phyloP scores from a whole-genome alignment of 768 basidiomycete genomes.

The Lactarius tabidus region DNA sequence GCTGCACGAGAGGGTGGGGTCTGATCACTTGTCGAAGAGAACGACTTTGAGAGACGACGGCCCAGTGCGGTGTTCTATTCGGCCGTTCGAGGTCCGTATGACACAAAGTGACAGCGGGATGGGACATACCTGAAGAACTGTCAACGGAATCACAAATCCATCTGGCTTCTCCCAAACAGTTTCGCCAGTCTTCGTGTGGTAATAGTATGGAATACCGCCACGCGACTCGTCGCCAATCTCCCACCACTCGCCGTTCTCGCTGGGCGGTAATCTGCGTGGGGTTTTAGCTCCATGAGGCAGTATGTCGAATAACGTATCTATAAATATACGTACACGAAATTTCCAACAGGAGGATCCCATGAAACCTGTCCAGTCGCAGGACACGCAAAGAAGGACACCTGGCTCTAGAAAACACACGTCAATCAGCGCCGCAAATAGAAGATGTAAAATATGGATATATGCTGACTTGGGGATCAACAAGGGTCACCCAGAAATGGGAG shows the following conservation, averaged over 20 bases:
- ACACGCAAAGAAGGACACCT: slow-evolving; percentile 81
- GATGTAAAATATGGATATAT: slow-evolving; percentile 10
- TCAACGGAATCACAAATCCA: slow-evolving; percentile 88
- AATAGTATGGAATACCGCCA: slow-evolving; percentile 86
- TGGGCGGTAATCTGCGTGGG: slow-evolving; percentile 69
- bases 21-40: slow-evolving; percentile 28
- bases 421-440: slow-evolving; percentile 7
- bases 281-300: slow-evolving; percentile 12
- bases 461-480: slow-evolving; percentile 84
- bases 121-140: slow-evolving; percentile 69
- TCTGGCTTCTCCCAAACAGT: slow-evolving; percentile 91
- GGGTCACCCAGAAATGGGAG: slow-evolving; percentile 91
- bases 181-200: slow-evolving; percentile 87
- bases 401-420: slow-evolving; percentile 45
- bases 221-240: slow-evolving; percentile 82
- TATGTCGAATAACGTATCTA: slow-evolving; percentile 22
- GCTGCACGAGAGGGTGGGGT: slow-evolving; percentile 7
- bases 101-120: slow-evolving; percentile 1
- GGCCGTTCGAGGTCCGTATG: slow-evolving; percentile 14
- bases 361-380: slow-evolving; percentile 89
- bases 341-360: slow-evolving; percentile 89
- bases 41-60: slow-evolving; percentile 52
- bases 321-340: slow-evolving; percentile 65
- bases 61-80: slow-evolving; percentile 66
- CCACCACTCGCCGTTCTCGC: slow-evolving; percentile 91